These are phyloP conservation scores for Nicotiana tabacum DNA, from an alignment of 257 asterid genomes.

Conservation along the genomic window DNA sequence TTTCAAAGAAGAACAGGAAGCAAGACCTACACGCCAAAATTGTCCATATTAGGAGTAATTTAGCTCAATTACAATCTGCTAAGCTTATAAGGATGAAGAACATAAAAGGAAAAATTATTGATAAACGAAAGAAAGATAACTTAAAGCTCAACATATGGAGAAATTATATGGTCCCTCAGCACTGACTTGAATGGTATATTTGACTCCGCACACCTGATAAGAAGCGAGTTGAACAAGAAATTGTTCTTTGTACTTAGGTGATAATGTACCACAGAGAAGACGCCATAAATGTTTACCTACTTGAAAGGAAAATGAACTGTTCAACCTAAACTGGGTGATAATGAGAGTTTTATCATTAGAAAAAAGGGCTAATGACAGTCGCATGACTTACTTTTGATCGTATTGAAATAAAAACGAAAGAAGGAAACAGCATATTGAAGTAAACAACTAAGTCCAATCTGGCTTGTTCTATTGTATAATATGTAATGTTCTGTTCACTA, in stretches of 20 bases:
- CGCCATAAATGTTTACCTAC: neutral
- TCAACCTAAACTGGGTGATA: neutral
- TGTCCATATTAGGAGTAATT: neutral
- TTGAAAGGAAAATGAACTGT: constrained; percentile 1
- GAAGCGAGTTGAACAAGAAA: neutral
- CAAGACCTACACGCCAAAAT: constrained; percentile 56
- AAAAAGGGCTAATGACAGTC: neutral
- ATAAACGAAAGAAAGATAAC: neutral
- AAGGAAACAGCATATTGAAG: neutral
- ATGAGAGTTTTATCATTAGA: neutral
- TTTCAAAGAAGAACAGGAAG: constrained; percentile 82
- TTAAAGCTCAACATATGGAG: neutral
- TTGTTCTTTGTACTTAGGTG: neutral
- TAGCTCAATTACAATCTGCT: neutral
- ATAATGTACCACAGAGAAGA: neutral
- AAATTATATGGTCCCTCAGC: neutral
- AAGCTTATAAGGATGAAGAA: neutral
- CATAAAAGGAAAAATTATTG: neutral
- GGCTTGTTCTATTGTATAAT: constrained; percentile 3
- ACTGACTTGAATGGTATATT: neutral
- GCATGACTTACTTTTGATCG: neutral
- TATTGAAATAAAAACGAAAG: neutral
- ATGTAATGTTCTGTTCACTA: neutral
- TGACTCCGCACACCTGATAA: neutral
- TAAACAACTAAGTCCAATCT: neutral